Percentiles rank a stretch among this genome's conserved stretches.
phyloP scores from a whole-genome alignment of 139 green algal genomes.

The Dunaliella primolecta region DNA sequence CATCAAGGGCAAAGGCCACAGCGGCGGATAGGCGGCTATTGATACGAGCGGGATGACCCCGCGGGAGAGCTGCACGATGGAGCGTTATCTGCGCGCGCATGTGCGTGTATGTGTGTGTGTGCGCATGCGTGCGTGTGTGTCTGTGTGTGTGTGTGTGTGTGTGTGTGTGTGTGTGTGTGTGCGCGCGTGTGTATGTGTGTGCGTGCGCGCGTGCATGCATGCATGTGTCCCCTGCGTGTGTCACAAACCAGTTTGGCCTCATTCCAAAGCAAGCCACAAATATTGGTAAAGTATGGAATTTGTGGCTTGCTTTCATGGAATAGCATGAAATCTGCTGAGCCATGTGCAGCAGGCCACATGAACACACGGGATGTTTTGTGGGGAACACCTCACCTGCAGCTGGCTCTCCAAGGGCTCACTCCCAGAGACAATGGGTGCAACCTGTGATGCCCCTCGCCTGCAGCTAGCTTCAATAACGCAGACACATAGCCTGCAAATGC shows the following conservation, averaged over 20 bases:
- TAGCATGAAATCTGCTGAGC: too few species aligned
- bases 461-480: neutral
- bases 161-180: neutral
- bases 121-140: neutral
- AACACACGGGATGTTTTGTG: too few species aligned
- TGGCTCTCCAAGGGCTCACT: neutral
- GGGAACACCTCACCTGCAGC: too few species aligned
- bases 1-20: neutral
- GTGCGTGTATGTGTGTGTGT: neutral
- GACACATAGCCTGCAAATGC: neutral
- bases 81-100: neutral
- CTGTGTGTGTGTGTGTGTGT: neutral
- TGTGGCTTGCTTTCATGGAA: too few species aligned
- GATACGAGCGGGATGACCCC: neutral
- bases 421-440: neutral
- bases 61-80: neutral
- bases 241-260: too few species aligned
- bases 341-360: too few species aligned
- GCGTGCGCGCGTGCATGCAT: neutral
- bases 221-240: too few species aligned
- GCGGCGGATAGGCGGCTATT: neutral
- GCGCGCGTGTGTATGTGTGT: neutral
- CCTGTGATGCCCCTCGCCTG: neutral
- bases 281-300: too few species aligned
- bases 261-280: too few species aligned